A percentile compares a stretch with the other conserved stretches of the same genome.
Evolutionary conservation across 805 yeast genomes (phyloP).

Genomic region (Candida chauliodis): DNA sequence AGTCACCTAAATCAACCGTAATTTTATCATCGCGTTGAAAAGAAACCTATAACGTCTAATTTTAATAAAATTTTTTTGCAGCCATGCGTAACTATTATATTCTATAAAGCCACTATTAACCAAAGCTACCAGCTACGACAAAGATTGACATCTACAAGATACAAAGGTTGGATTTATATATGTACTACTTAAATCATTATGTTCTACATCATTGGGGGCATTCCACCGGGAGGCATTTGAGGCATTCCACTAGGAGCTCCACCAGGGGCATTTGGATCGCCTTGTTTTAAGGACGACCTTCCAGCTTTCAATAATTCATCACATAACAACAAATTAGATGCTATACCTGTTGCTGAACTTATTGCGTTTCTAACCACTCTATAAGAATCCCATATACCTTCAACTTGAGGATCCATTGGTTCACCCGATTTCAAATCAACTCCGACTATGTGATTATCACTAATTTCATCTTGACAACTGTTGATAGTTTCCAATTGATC

Average conservation of each 20-base stretch:
- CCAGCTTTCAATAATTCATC: slow-evolving; percentile 98
- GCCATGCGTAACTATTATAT: no score
- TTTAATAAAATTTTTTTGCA: no score
- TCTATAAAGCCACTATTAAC: no score
- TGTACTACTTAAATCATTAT: no score
- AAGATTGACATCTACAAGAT: no score
- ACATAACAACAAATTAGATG: slow-evolving; percentile 86
- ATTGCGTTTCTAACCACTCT: slow-evolving; percentile 92
- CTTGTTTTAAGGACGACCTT: slow-evolving; percentile 80
- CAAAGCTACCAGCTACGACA: no score
- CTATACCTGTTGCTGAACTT: slow-evolving; percentile 89
- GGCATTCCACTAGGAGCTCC: slow-evolving; percentile 18
- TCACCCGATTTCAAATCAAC: slow-evolving; percentile 89
- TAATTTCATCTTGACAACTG: slow-evolving; percentile 83
- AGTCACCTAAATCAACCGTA: no score
- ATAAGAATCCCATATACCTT: slow-evolving; percentile 96
- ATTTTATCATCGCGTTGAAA: no score
- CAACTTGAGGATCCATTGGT: slow-evolving; percentile 90
- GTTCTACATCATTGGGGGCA: slow-evolving; percentile 5
- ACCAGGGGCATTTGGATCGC: slow-evolving; percentile 22
- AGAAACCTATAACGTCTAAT: no score
- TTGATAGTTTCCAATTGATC: slow-evolving; percentile 89
- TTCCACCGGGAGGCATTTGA: slow-evolving; percentile 8
- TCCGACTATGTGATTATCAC: slow-evolving; percentile 81
- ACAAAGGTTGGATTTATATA: no score